These are phyloP conservation scores for Hypoxylon sp. DNA, from an alignment of 2,329 filamentous ascomycete genomes.

Conservation along the genomic window DNA sequence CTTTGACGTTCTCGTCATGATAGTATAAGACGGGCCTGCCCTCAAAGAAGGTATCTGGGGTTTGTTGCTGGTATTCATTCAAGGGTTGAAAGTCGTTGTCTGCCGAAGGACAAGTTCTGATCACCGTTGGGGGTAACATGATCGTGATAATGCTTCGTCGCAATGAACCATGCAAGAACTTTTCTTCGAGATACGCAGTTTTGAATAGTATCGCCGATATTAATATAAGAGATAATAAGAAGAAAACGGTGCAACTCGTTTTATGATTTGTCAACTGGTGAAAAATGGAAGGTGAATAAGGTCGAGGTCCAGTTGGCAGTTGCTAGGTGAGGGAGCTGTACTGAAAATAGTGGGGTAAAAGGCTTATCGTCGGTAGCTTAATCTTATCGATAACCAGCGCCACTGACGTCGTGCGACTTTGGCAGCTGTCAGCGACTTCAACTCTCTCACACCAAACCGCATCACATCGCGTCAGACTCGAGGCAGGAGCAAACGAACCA, in stretches of 20 bases:
- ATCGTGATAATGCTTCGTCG: neutral
- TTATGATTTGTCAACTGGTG: too few species aligned
- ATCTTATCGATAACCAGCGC: constrained; percentile 22
- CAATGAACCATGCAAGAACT: neutral
- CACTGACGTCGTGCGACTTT: constrained; percentile 1
- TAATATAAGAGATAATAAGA: too few species aligned
- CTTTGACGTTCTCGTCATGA: constrained; percentile 64
- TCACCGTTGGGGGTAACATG: constrained; percentile 60
- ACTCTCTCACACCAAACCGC: neutral
- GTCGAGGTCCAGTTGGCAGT: too few species aligned
- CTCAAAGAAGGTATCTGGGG: constrained; percentile 75
- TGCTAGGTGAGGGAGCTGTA: too few species aligned
- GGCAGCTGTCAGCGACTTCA: neutral
- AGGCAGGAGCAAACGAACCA: too few species aligned
- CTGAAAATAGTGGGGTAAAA: constrained; percentile 5
- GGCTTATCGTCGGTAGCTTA: constrained; percentile 24
- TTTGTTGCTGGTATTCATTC: constrained; percentile 74
- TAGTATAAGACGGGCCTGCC: constrained; percentile 76
- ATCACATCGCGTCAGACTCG: too few species aligned
- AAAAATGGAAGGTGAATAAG: too few species aligned
- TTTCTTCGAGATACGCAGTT: neutral
- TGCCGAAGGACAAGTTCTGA: constrained; percentile 63
- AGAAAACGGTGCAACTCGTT: too few species aligned
- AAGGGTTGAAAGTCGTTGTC: constrained; percentile 69
- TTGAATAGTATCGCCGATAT: too few species aligned